phyloP scores from a whole-genome alignment of 768 basidiomycete species.

The Omphalotus guepiniiformis region DNA sequence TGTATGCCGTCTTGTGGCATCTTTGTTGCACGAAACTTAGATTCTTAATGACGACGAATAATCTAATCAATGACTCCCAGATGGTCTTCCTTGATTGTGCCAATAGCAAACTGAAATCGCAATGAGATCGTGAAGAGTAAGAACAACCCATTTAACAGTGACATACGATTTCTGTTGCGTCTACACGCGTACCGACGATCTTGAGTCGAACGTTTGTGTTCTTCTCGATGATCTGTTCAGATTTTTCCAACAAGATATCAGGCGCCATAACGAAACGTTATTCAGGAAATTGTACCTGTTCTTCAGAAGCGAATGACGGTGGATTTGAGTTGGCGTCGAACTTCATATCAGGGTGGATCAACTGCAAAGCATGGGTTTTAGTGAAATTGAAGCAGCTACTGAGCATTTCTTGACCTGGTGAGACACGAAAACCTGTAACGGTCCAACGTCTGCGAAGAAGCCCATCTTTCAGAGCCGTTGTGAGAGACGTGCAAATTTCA shows the following conservation, averaged over 20 bases:
- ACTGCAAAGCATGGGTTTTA: slow-evolving; percentile 36
- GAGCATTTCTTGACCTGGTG: slow-evolving; percentile 70
- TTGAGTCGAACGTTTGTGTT: slow-evolving; percentile 90
- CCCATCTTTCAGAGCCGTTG: too few species aligned
- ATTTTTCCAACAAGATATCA: not conserved
- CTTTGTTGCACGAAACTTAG: too few species aligned
- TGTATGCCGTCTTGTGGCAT: too few species aligned
- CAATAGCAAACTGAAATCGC: slow-evolving; percentile 80
- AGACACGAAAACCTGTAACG: slow-evolving; percentile 90
- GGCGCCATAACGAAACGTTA: not conserved
- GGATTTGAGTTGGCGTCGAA: slow-evolving; percentile 97
- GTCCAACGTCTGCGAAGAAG: slow-evolving; percentile 96
- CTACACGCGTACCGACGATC: slow-evolving; percentile 97
- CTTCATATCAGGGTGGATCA: slow-evolving; percentile 90
- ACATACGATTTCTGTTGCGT: slow-evolving; percentile 95
- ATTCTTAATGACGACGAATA: too few species aligned
- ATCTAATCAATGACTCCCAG: slow-evolving; percentile 82
- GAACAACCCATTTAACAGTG: not conserved
- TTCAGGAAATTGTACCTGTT: slow-evolving; percentile 51
- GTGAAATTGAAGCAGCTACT: not conserved
- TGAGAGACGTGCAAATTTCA: not conserved
- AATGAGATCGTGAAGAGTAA: slow-evolving; percentile 1
- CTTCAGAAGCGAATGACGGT: slow-evolving; percentile 91
- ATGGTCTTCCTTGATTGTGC: slow-evolving; percentile 97
- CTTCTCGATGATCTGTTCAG: slow-evolving; percentile 82